These are phyloP conservation scores for Pseudomassariella vexata DNA, from an alignment of 2,329 filamentous ascomycete species.

Conservation along the genomic window DNA sequence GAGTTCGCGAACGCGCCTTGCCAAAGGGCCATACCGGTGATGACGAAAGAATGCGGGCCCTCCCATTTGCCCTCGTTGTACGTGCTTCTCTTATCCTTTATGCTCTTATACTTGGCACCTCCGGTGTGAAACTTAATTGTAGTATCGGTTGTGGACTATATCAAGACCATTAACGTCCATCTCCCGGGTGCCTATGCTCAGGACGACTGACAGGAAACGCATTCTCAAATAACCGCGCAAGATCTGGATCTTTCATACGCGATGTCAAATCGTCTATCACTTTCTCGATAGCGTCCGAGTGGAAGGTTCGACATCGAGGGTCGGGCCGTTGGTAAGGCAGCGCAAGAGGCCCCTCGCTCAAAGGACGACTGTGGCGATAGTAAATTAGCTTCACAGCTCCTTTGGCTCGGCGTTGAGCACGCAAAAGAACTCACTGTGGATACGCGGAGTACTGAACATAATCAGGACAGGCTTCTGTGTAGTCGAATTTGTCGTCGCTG, in stretches of 20 bases:
- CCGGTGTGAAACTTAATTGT: slow-evolving; percentile 83
- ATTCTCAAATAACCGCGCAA: slow-evolving; percentile 91
- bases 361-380: slow-evolving; percentile 60
- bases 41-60: slow-evolving; percentile 85
- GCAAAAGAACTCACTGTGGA: slow-evolving; percentile 43
- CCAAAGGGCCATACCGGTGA: slow-evolving; percentile 52
- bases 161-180: background rate
- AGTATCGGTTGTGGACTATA: slow-evolving; percentile 73
- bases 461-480: slow-evolving; percentile 52
- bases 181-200: background rate
- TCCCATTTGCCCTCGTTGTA: slow-evolving; percentile 64
- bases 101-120: slow-evolving; percentile 50
- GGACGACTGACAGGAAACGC: slow-evolving; percentile 59
- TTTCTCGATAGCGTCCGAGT: slow-evolving; percentile 78
- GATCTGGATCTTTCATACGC: slow-evolving; percentile 76
- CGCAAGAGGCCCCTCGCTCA: slow-evolving; percentile 70
- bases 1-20: background rate
- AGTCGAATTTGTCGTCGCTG: slow-evolving; percentile 20
- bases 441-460: slow-evolving; percentile 55
- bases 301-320: slow-evolving; percentile 79
- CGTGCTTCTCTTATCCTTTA: slow-evolving; percentile 23
- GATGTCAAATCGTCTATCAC: slow-evolving; percentile 79
- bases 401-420: background rate
- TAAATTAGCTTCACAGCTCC: no score
- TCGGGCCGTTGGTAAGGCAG: slow-evolving; percentile 85